Conservation (phyloP, 768 basidiomycete species). For the Fomitopsis serialis region DNA sequence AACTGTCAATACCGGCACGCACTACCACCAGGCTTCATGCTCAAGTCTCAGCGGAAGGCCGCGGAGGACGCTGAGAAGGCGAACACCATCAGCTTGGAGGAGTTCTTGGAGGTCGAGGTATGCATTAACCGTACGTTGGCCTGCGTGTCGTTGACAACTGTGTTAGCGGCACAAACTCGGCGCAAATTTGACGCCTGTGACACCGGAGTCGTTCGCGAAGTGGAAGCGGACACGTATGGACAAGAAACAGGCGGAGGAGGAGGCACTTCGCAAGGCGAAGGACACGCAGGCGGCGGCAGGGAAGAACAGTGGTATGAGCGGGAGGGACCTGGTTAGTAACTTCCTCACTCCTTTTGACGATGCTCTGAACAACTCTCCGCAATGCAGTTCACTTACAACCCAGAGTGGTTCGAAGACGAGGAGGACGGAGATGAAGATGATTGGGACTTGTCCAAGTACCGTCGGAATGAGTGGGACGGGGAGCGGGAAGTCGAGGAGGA, state of each 20-base stretch:
- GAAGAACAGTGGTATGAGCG: constrained; percentile 91
- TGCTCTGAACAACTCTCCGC: neutral
- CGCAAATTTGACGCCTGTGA: constrained; percentile 86
- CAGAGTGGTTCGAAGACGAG: constrained; percentile 87
- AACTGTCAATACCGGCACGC: constrained; percentile 93
- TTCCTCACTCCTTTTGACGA: neutral
- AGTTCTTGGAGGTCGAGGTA: constrained; percentile 97
- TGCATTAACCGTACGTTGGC: constrained; percentile 12
- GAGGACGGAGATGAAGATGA: constrained; percentile 45
- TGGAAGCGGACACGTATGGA: constrained; percentile 96
- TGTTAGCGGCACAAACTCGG: constrained; percentile 90
- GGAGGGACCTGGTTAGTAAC: constrained; percentile 78
- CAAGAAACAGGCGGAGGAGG: constrained; percentile 90
- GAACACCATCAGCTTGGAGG: constrained; percentile 86
- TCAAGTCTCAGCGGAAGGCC: constrained; percentile 92
- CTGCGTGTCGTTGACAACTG: neutral
- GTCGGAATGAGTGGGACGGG: constrained; percentile 56
- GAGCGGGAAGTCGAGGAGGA: constrained; percentile 48
- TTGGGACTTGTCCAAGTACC: constrained; percentile 51
- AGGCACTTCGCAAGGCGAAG: constrained; percentile 78
- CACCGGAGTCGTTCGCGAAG: constrained; percentile 80
- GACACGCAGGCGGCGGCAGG: constrained; percentile 78
- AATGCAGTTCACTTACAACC: constrained; percentile 89
- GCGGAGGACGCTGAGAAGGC: constrained; percentile 87
- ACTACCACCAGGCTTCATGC: constrained; percentile 90